A percentile compares a stretch with the other conserved stretches of the same genome.
phyloP scores from a whole-genome alignment of 2,329 filamentous ascomycete genomes.

The Laburnicola sp. region DNA sequence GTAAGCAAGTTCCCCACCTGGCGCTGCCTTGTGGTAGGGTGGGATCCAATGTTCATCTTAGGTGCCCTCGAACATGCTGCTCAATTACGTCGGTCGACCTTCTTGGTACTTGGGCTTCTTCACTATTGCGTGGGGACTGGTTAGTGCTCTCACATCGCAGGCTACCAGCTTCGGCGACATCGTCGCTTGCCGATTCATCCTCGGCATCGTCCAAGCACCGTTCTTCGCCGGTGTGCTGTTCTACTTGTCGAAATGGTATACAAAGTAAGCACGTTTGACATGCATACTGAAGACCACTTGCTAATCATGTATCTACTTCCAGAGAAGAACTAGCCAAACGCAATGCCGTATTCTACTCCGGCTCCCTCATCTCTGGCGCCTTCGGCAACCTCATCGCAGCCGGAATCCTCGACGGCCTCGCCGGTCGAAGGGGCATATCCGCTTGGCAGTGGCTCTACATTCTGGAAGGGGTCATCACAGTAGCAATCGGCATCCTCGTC shows the following conservation, averaged over 20 bases:
- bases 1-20: no score
- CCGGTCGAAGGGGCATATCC: conserved; percentile 31
- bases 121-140: conserved; percentile 49
- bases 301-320: background rate
- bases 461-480: conserved; percentile 44
- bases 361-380: conserved; percentile 52
- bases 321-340: conserved; percentile 54
- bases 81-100: conserved; percentile 56
- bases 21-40: no score
- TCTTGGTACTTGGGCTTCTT: conserved; percentile 56
- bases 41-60: no score
- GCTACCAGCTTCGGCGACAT: conserved; percentile 20
- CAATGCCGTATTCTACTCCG: conserved; percentile 58
- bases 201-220: conserved; percentile 14
- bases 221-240: conserved; percentile 29
- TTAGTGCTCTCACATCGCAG: conserved; percentile 51
- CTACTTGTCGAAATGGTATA: conserved; percentile 53
- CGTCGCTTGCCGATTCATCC: conserved; percentile 18
- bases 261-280: conserved; percentile 34
- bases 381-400: conserved; percentile 60
- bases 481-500: conserved; percentile 38
- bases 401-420: conserved; percentile 50
- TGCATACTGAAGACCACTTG: background rate
- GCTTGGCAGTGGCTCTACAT: conserved; percentile 47
- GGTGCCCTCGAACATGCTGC: conserved; percentile 61